A percentile compares a stretch with the other conserved stretches of the same genome.
Conservation (phyloP, 306 rosid species). For the barrel medic (Medicago truncatula) region MtrunA17r5.0-ANR NC_053049.1:48121501-48122000, state of each 20-base stretch:
- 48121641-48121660: no score
- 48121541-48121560: no score
- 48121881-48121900: slow-evolving; percentile 93
- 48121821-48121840: slow-evolving; percentile 79
- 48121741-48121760: slow-evolving; percentile 31
- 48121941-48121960: slow-evolving; percentile 96
- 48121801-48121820: slow-evolving; percentile 90
- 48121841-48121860: slow-evolving; percentile 93
- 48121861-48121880: slow-evolving; percentile 97
- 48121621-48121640: no score
- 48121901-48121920: slow-evolving; percentile 78
- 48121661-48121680: no score
- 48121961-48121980: slow-evolving; percentile 38
- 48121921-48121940: slow-evolving; percentile 74
- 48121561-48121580: no score
- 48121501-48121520: no score
- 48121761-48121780: slow-evolving; percentile 39
- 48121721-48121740: no score
- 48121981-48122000: slow-evolving; percentile 36
- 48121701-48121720: no score
- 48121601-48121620: no score
- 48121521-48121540: no score
- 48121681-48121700: no score
- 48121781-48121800: slow-evolving; percentile 91
- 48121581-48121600: no score